phyloP scores from a whole-genome alignment of 106 monocot genomes.

The Allium cepa region DNA sequence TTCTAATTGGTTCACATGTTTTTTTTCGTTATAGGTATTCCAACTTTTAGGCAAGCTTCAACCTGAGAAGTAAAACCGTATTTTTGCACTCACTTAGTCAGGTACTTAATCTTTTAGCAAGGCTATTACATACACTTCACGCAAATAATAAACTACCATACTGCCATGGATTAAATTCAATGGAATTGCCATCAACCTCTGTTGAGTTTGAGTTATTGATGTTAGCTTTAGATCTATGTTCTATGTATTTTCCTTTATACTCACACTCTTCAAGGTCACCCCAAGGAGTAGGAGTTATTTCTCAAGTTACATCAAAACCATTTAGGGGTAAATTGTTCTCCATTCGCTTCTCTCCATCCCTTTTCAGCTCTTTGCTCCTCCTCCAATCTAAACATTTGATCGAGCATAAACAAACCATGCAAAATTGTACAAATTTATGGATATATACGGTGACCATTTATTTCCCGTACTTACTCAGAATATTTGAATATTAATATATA shows the following conservation, averaged over 20 bases:
- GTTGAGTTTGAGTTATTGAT: conserved; percentile 5
- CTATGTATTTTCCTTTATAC: conserved; percentile 43
- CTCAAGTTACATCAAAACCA: conserved; percentile 34
- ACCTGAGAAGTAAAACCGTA: no score
- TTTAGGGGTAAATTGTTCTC: conserved; percentile 27
- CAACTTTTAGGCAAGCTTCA: no score
- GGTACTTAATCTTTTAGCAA: no score
- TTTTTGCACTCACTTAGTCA: no score
- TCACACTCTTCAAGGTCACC: conserved; percentile 41
- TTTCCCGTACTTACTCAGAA: no score
- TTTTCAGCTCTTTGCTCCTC: conserved; percentile 45
- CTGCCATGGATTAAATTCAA: conserved; percentile 41
- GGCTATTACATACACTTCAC: not conserved
- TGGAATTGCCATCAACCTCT: conserved; percentile 21
- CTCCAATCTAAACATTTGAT: conserved; percentile 22
- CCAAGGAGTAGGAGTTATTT: conserved; percentile 38
- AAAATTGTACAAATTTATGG: no score
- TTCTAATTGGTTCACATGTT: no score
- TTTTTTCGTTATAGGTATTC: no score
- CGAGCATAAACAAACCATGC: not conserved
- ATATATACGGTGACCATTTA: no score
- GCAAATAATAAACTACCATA: not conserved
- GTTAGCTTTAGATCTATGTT: conserved; percentile 22
- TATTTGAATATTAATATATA: no score
- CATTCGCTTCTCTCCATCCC: conserved; percentile 25